A percentile compares a stretch with the other conserved stretches of the same genome.
Conservation (phyloP, 164 flowering plant genomes). For the Dillenia suffruticosa region DNA sequence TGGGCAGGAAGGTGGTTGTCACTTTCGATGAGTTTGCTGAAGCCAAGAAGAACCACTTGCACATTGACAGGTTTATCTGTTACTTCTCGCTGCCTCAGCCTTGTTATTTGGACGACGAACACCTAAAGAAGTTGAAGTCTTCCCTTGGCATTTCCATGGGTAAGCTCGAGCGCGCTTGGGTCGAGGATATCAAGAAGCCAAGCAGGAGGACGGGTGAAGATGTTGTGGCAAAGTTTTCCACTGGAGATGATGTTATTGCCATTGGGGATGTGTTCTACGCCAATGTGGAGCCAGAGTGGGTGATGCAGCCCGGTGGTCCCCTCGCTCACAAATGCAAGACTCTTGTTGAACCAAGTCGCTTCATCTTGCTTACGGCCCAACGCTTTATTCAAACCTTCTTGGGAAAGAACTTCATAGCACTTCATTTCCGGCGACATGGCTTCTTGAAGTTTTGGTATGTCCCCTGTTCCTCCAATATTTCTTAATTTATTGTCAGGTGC, state of each 20-base stretch:
- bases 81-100: conserved; percentile 69
- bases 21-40: conserved; percentile 73
- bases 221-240: conserved; percentile 55
- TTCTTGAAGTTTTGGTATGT: conserved; percentile 92
- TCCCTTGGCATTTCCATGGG: conserved; percentile 58
- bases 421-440: conserved; percentile 95
- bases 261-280: conserved; percentile 95
- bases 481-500: too few species aligned
- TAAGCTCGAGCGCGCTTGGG: conserved; percentile 74
- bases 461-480: not conserved
- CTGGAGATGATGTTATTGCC: conserved; percentile 71
- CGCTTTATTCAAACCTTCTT: conserved; percentile 93
- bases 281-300: conserved; percentile 82
- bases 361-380: conserved; percentile 87
- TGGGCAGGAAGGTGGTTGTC: conserved; percentile 70
- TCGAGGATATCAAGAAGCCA: conserved; percentile 74
- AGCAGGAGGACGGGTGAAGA: conserved; percentile 53
- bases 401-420: conserved; percentile 70
- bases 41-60: conserved; percentile 48
- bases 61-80: conserved; percentile 66
- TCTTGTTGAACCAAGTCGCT: conserved; percentile 76
- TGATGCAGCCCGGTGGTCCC: conserved; percentile 97
- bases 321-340: conserved; percentile 84
- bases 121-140: conserved; percentile 60
- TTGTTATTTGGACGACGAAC: conserved; percentile 85